These are phyloP conservation scores for Talaromyces sp. DNA, from an alignment of 2,329 filamentous ascomycete genomes.

Conservation along the genomic window DNA sequence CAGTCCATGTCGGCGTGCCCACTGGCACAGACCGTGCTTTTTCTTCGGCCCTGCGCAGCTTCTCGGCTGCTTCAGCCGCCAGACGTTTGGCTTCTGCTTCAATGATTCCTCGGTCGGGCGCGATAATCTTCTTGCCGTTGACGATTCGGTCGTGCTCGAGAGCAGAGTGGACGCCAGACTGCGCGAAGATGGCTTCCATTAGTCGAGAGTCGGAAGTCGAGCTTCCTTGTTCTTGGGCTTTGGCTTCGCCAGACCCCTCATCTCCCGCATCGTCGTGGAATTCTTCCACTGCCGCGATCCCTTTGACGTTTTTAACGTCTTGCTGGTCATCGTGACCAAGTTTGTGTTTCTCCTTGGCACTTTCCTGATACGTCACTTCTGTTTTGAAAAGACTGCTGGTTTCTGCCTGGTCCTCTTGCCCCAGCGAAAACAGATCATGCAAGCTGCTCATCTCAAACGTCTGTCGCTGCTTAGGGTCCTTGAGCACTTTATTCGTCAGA, in stretches of 20 bases:
- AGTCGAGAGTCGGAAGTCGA: conserved; percentile 63
- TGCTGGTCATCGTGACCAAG: conserved; percentile 26
- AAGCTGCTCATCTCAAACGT: conserved; percentile 86
- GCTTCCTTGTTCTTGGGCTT: conserved; percentile 17
- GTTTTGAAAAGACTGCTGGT: conserved; percentile 82
- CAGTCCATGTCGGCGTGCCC: conserved; percentile 91
- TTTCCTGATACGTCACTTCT: conserved; percentile 60
- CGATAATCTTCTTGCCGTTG: conserved; percentile 64
- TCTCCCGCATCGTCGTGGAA: conserved; percentile 43
- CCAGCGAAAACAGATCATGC: conserved; percentile 84
- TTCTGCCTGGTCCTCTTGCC: conserved; percentile 66
- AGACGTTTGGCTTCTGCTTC: conserved; percentile 75
- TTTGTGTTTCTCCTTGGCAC: conserved; percentile 16
- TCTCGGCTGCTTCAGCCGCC: conserved; percentile 69
- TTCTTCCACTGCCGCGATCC: conserved; percentile 61
- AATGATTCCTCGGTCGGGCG: conserved; percentile 72
- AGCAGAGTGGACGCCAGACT: conserved; percentile 80
- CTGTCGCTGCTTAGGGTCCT: conserved; percentile 87
- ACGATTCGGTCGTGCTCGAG: conserved; percentile 91
- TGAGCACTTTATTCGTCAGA: conserved; percentile 90
- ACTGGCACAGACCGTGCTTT: conserved; percentile 67
- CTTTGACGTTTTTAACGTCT: conserved; percentile 50
- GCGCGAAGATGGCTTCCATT: conserved; percentile 83
- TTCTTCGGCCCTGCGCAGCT: conserved; percentile 67
- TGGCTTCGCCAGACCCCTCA: conserved; percentile 1